Conservation (phyloP, 768 basidiomycete species). For the Panaeolus papilionaceus region DNA sequence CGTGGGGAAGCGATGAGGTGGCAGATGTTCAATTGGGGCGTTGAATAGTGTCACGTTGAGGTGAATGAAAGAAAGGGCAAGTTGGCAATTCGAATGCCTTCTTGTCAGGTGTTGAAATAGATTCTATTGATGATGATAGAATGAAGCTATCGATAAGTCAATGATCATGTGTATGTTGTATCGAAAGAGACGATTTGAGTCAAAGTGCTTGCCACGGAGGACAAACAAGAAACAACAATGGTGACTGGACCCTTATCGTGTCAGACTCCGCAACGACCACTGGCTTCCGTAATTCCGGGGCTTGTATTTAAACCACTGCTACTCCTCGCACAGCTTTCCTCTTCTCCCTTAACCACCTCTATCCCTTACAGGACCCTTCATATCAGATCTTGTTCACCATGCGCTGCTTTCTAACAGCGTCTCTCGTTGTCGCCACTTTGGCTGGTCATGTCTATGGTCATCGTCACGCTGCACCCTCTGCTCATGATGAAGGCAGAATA, state of each 20-base stretch:
- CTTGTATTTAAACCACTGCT: slow-evolving; percentile 11
- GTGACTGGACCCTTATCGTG: neutral
- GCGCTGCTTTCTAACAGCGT: slow-evolving; percentile 72
- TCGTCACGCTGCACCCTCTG: slow-evolving; percentile 31
- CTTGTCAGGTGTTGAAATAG: neutral
- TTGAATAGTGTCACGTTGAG: neutral
- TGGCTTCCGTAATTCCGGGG: slow-evolving; percentile 14
- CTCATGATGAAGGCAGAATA: slow-evolving; percentile 37
- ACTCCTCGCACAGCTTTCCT: neutral
- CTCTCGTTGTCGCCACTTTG: slow-evolving; percentile 63
- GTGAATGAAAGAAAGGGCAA: no score
- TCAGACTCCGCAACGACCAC: slow-evolving; percentile 8
- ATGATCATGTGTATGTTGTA: neutral
- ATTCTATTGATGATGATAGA: neutral
- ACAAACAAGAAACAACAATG: slow-evolving; percentile 14
- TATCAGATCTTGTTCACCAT: slow-evolving; percentile 38
- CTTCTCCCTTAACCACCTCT: slow-evolving; percentile 1
- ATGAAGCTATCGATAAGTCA: neutral
- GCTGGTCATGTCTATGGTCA: slow-evolving; percentile 62
- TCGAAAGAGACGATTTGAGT: slow-evolving; percentile 2
- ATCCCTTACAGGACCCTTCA: slow-evolving; percentile 1
- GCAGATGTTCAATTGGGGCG: neutral
- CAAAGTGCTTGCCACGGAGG: slow-evolving; percentile 11
- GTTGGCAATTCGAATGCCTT: no score
- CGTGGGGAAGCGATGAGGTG: neutral